A percentile compares a stretch with the other conserved stretches of the same genome.
These are phyloP conservation scores for Arabidopsis arenosa DNA, from an alignment of 345 rosid species.

Conservation along the genomic window DNA sequence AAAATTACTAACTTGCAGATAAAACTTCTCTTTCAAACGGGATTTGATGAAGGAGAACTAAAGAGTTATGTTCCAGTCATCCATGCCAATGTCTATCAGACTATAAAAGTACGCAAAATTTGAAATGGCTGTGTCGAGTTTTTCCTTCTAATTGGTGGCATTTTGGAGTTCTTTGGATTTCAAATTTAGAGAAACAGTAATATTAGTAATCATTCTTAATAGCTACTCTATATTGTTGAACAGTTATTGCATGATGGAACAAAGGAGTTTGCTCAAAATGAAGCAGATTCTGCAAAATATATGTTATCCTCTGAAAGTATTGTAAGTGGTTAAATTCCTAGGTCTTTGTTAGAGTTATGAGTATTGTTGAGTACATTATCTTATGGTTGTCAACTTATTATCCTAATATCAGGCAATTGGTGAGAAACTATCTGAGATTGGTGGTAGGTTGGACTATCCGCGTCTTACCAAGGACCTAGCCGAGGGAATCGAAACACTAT, in stretches of 20 bases:
- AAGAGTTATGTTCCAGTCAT: conserved; percentile 90
- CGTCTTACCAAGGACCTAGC: conserved; percentile 78
- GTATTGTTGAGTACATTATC: conserved; percentile 12
- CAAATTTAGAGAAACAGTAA: not conserved
- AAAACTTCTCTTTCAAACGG: conserved; percentile 96
- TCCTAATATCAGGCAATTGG: conserved; percentile 68
- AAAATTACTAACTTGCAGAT: conserved; percentile 56
- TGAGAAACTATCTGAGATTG: conserved; percentile 81
- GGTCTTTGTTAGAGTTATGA: conserved; percentile 1
- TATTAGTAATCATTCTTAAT: not conserved
- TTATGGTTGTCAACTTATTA: conserved; percentile 11
- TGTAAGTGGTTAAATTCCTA: conserved; percentile 52
- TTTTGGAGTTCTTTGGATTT: not conserved
- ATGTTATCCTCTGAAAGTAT: conserved; percentile 67
- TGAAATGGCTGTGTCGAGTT: conserved; percentile 75
- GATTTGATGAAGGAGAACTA: conserved; percentile 87
- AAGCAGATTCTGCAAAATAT: conserved; percentile 65
- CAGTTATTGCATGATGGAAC: conserved; percentile 93
- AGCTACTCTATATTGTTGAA: conserved; percentile 39
- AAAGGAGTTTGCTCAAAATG: conserved; percentile 91
- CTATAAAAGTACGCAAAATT: conserved; percentile 95
- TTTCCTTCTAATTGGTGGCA: conserved; percentile 41
- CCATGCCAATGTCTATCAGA: conserved; percentile 97
- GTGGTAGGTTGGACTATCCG: conserved; percentile 77
- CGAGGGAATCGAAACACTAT: conserved; percentile 71